phyloP scores from a whole-genome alignment of 225 moss, liverwort and hornwort species.

The Physcomitrellopsis africana region DNA sequence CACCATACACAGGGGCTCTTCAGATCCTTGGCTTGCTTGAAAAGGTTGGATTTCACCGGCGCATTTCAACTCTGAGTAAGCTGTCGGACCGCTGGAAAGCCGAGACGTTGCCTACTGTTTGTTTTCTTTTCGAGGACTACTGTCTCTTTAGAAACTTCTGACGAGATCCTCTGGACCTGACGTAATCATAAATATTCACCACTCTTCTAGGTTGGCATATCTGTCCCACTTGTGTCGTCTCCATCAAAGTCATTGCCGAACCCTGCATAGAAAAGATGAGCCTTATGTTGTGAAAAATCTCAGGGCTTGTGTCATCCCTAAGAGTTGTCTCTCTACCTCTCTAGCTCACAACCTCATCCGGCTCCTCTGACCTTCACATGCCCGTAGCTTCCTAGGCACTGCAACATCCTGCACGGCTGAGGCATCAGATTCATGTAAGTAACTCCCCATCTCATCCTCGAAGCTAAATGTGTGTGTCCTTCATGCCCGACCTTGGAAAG shows the following conservation, averaged over 20 bases:
- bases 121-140: background rate
- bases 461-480: background rate
- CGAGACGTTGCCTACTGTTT: background rate
- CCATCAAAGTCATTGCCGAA: too few relatives aligned
- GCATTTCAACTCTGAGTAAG: slow-evolving; percentile 6
- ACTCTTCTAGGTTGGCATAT: too few relatives aligned
- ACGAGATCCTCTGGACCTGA: too few relatives aligned
- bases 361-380: background rate
- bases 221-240: too few relatives aligned
- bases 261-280: too few relatives aligned
- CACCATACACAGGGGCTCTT: background rate
- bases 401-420: background rate
- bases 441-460: background rate
- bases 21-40: background rate
- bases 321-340: background rate
- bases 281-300: too few relatives aligned
- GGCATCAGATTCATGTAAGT: slow-evolving; percentile 27
- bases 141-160: background rate
- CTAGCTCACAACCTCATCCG: background rate
- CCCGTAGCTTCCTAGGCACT: background rate
- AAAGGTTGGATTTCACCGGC: slow-evolving; percentile 7
- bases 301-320: background rate
- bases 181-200: too few relatives aligned
- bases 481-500: background rate
- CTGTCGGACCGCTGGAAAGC: background rate